Evolutionary conservation across 2,329 filamentous ascomycete species (phyloP), one percentile per base, ranked within the genome.

Genomic region (Colletotrichum magnum): DNA sequence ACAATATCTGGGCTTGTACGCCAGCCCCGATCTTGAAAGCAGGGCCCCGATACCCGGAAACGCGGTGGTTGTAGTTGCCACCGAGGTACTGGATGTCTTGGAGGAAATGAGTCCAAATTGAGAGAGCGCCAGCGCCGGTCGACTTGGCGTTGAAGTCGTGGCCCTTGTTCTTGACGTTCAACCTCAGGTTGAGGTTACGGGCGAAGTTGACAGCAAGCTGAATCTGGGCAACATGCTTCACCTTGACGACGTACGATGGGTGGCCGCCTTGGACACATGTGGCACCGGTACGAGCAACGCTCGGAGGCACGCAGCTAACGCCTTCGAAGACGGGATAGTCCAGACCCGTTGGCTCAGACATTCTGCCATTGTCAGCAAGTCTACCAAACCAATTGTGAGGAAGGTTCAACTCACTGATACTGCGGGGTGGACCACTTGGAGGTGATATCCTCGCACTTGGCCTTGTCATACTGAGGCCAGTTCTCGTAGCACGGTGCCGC

Each of bases 261-360:
- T 73, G 64, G 12, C 71, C 67, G 1, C 76, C 75, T 28, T 75
- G 70, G 3, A 43, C 63, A 62, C 76, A 77, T 0, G 43, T 62
- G 36, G 62, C 62, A n/a, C 43, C 32, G 16, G 48, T n/a, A 1
- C 54, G 62, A 9, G 54, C 48, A 18, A 65, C 6, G 10, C 47
- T 65, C 6, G 70, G 70, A 15, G 70, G 70, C 13, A 70, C 16
- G 18, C 70, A 81, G 45, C 82, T 67, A 21, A 83, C 80, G 18
- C 82, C 78, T 72, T 88, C 85, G 63, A 89, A 82, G 63, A 82
- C 76, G 63, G 89, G 87, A 6, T 82, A 85, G 71, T 89, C 87
- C 73, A 89, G 87, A 1, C 87, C 87, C 0, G 87, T 89, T 32
- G 62, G 54, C 6, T 59, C 62, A 6, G 56, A 65, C n/a, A 24